Evolutionary conservation across 1,284 basidiomycete species (phyloP), one percentile per base, ranked within the genome.

Genomic region (Gomphus bonarii): DNA sequence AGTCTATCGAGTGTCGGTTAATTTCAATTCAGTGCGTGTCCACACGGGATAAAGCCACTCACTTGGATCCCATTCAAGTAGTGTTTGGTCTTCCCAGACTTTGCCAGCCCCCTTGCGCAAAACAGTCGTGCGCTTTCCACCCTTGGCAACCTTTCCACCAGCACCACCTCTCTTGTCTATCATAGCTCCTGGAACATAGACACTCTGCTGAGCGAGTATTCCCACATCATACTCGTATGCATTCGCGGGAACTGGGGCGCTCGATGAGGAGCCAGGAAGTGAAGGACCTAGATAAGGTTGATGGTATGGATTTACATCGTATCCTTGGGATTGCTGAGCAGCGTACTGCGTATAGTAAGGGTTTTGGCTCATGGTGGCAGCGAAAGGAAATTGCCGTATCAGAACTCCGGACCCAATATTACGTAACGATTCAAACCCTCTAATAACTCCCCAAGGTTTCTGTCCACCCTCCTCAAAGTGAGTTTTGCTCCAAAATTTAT

Each of bases 21-120:
- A 55, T 52, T 25, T 28, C 43, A 47, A 30, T 16, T 47, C 49
- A 49, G 25, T 10, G 33, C 20, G 28, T 35, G 6, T 31, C 25
- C n/a, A 3, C 16, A 40, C 38, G 4, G 38, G n/a, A n/a, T 16
- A 22, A 20, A 25, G 47, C 20, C 6, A 79, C 90, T 68, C 67
- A 95, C 94, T 83, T 49, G 97, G 89, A 72, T 95, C 97, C 97
- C 97, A 99, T 62, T 99, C 97, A 16, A 99, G 72, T 54, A 99
- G 74, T 2, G 93, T 97, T 69, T 92, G 91, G 70, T 99, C 97
- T 70, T 99, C 97, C 94, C 95, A 99, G 14, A 91, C 83, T 71
- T 94, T 93, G 20, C 97, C 97, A 50, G 80, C 94, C 0, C 93
- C 95, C 69, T 97, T 97, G 38, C 97, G 79, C 54, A 99, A 72